Percentiles rank a stretch among this genome's conserved stretches.
These are phyloP conservation scores for Betula pendula DNA, from an alignment of 306 rosid genomes.

Conservation along the genomic window DNA sequence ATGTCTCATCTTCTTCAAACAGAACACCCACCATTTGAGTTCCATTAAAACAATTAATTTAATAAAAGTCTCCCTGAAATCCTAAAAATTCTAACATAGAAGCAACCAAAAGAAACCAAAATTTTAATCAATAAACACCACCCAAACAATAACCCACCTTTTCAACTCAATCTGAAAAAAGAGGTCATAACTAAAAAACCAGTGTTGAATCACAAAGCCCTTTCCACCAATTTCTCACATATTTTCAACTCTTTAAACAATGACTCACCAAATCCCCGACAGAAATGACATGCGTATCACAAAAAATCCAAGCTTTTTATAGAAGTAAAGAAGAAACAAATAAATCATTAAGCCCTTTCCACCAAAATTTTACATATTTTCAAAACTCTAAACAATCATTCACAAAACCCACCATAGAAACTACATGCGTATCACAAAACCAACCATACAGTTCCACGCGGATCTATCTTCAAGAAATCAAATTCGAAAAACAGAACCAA, in stretches of 20 bases:
- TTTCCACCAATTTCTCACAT: no score
- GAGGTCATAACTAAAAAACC: not conserved
- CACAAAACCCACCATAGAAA: not conserved
- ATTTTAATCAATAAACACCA: not conserved
- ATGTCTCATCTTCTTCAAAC: not conserved
- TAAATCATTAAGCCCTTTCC: not conserved
- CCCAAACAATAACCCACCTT: no score
- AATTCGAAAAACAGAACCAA: not conserved
- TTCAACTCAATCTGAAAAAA: not conserved
- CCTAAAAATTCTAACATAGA: not conserved
- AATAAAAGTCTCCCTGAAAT: not conserved
- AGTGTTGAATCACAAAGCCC: not conserved
- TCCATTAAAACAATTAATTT: not conserved
- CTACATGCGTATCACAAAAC: not conserved
- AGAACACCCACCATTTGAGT: not conserved
- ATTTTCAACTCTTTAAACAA: no score
- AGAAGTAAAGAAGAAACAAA: no score
- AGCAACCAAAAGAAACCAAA: not conserved
- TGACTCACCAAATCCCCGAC: no score
- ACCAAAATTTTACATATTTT: not conserved
- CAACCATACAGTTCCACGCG: not conserved
- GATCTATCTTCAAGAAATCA: not conserved
- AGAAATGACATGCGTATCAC: no score
- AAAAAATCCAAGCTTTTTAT: no score
- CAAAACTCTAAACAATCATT: not conserved